These are phyloP conservation scores for Ustilago trichophora DNA, from an alignment of 1,284 basidiomycete species.

Conservation along the genomic window DNA sequence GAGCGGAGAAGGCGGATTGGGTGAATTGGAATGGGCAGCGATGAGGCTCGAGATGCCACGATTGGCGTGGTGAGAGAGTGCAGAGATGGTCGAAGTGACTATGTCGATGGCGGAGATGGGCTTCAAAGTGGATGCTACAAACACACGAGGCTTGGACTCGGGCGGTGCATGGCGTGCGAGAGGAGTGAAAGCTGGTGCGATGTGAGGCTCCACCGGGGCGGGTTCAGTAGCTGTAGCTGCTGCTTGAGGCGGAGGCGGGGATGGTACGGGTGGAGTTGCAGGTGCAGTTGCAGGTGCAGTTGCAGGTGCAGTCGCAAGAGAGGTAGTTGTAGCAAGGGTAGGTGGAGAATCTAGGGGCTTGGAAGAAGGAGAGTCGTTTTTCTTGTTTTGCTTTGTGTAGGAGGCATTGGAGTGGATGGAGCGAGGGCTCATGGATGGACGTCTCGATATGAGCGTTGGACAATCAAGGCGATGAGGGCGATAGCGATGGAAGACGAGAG, in stretches of 20 bases:
- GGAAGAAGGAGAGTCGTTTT: slow-evolving; percentile 1
- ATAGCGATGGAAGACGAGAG: not conserved
- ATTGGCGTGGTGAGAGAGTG: slow-evolving; percentile 40
- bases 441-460: slow-evolving; percentile 4
- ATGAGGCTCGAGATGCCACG: slow-evolving; percentile 34
- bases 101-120: slow-evolving; percentile 31
- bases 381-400: slow-evolving; percentile 35
- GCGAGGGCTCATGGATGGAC: slow-evolving; percentile 29
- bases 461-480: too few species aligned
- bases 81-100: slow-evolving; percentile 37
- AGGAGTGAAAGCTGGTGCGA: not conserved
- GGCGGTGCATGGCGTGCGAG: not conserved
- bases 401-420: slow-evolving; percentile 26
- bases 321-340: not conserved
- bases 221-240: not conserved
- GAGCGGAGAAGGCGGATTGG: slow-evolving; percentile 13
- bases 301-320: not conserved
- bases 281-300: not conserved
- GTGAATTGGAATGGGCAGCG: slow-evolving; percentile 11
- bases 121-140: slow-evolving; percentile 29
- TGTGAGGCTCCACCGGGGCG: not conserved
- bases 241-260: too few species aligned
- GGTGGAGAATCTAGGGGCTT: not conserved
- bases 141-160: slow-evolving; percentile 10
- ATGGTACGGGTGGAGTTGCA: too few species aligned